A percentile compares a stretch with the other conserved stretches of the same genome.
Evolutionary conservation across 2,329 filamentous ascomycete species (phyloP).

Genomic region (Cercospora berteroae): DNA sequence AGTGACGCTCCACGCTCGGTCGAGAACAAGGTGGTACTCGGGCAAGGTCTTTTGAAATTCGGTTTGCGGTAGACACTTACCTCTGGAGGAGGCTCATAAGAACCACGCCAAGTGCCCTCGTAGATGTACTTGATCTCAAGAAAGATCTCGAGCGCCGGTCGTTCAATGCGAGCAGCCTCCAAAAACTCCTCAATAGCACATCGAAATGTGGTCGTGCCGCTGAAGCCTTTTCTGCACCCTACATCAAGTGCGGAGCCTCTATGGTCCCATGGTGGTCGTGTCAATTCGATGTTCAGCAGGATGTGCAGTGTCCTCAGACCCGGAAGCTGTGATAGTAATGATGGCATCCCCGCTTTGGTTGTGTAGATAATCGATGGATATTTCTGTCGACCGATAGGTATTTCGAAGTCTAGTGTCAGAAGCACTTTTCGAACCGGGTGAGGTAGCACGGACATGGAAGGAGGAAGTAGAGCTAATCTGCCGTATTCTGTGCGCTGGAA

Average conservation of each 20-base stretch:
- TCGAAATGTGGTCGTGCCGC: slow-evolving; percentile 16
- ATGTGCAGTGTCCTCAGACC: slow-evolving; percentile 15
- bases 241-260: slow-evolving; percentile 12
- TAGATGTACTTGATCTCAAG: slow-evolving; percentile 18
- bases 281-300: slow-evolving; percentile 15
- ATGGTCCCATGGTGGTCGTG: slow-evolving; percentile 15
- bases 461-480: slow-evolving; percentile 10
- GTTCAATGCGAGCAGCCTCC: slow-evolving; percentile 9
- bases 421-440: slow-evolving; percentile 14
- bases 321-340: slow-evolving; percentile 14
- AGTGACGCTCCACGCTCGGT: neutral
- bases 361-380: slow-evolving; percentile 17
- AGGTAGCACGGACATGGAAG: neutral
- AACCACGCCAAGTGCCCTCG: slow-evolving; percentile 16
- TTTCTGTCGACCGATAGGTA: slow-evolving; percentile 16
- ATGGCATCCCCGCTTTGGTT: slow-evolving; percentile 18
- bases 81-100: slow-evolving; percentile 7
- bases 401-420: slow-evolving; percentile 14
- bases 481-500: slow-evolving; percentile 12
- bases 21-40: neutral
- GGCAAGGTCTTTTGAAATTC: neutral
- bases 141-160: slow-evolving; percentile 4
- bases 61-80: neutral
- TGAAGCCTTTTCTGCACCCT: slow-evolving; percentile 19
- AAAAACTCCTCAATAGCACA: slow-evolving; percentile 16